Evolutionary conservation across 2,329 filamentous ascomycete species (phyloP).

Genomic region (Coniosporium tulheliwenetii): DNA sequence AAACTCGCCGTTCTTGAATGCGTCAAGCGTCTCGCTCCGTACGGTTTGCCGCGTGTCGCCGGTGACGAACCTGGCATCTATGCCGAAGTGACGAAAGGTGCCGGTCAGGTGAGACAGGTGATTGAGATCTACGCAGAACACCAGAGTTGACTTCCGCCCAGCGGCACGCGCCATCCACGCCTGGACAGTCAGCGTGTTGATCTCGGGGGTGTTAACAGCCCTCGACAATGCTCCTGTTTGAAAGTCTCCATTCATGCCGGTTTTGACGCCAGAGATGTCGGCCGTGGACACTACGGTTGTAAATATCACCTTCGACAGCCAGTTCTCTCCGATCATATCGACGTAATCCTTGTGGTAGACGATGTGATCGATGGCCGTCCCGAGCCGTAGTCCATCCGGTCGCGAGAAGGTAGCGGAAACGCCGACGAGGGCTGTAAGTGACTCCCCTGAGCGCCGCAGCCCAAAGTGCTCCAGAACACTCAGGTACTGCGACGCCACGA

Average conservation of each 20-base stretch:
- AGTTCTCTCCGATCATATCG: constrained; percentile 76
- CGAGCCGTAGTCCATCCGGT: constrained; percentile 70
- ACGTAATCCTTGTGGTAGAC: constrained; percentile 84
- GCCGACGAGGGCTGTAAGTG: constrained; percentile 53
- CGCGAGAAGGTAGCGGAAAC: constrained; percentile 73
- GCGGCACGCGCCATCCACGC: constrained; percentile 69
- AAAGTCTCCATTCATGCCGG: constrained; percentile 60
- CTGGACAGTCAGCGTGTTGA: constrained; percentile 72
- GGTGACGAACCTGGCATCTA: constrained; percentile 79
- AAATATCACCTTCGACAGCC: constrained; percentile 84
- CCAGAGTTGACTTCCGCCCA: constrained; percentile 67
- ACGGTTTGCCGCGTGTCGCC: constrained; percentile 58
- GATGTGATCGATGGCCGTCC: constrained; percentile 80
- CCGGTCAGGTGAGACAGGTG: constrained; percentile 65
- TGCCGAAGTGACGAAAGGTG: constrained; percentile 59
- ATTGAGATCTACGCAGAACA: constrained; percentile 82
- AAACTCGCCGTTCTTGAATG: constrained; percentile 62
- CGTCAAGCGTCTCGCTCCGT: constrained; percentile 54
- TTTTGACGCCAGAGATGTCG: constrained; percentile 58
- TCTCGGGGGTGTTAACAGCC: constrained; percentile 65
- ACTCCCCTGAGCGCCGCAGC: constrained; percentile 35
- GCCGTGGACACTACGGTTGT: constrained; percentile 78
- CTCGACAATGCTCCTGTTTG: constrained; percentile 59
- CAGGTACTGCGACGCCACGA: constrained; percentile 72
- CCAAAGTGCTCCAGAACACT: constrained; percentile 64